Percentiles rank a stretch among this genome's conserved stretches.
phyloP scores from a whole-genome alignment of 768 basidiomycete species.

The Leccinum variicolor region DNA sequence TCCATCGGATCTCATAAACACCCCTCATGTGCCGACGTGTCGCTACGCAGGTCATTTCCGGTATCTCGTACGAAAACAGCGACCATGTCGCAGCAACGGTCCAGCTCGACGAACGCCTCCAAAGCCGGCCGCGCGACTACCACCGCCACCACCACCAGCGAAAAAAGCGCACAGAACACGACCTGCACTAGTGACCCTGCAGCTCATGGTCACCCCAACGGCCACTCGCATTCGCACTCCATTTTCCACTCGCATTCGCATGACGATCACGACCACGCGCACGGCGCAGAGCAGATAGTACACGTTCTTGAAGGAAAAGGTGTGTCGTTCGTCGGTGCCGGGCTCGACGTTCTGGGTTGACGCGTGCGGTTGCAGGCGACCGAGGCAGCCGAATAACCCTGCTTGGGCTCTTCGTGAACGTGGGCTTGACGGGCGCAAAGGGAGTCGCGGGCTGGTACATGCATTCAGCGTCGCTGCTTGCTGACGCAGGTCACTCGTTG shows the following conservation, averaged over 20 bases:
- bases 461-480: constrained; percentile 88
- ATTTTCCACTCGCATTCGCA: constrained; percentile 70
- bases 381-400: constrained; percentile 82
- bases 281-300: constrained; percentile 66
- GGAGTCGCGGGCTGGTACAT: constrained; percentile 85
- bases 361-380: constrained; percentile 49
- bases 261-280: constrained; percentile 52
- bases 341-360: neutral
- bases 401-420: constrained; percentile 78
- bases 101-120: constrained; percentile 16
- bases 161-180: neutral
- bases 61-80: neutral
- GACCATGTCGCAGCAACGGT: constrained; percentile 22
- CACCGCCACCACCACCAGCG: constrained; percentile 26
- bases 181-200: constrained; percentile 34
- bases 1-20: constrained; percentile 5
- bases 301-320: constrained; percentile 65
- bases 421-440: constrained; percentile 79
- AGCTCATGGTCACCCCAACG: constrained; percentile 25
- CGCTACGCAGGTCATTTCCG: constrained; percentile 13
- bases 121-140: constrained; percentile 30
- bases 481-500: constrained; percentile 90
- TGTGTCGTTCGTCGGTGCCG: constrained; percentile 29
- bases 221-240: constrained; percentile 57
- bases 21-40: neutral